These are phyloP conservation scores for Pseudozyma hubeiensis DNA, from an alignment of 1,284 basidiomycete species.

Conservation along the genomic window DNA sequence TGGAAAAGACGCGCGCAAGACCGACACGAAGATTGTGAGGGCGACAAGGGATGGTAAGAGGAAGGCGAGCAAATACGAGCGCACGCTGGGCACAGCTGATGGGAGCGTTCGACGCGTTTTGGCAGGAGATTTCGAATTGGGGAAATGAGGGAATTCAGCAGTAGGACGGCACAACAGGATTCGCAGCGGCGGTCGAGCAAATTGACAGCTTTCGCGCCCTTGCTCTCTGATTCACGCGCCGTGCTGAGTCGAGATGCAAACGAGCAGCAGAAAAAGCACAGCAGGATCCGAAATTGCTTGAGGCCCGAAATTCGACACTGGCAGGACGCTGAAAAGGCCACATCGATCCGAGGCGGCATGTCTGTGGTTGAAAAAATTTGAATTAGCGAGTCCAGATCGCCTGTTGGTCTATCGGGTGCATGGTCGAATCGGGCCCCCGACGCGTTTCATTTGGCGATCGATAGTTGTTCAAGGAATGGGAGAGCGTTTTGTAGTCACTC, in stretches of 20 bases:
- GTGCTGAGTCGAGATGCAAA: conserved; percentile 1
- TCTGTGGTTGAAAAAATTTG: too few species aligned
- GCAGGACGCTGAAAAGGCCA: too few species aligned
- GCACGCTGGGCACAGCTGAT: conserved; percentile 30
- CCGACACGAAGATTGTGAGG: conserved; percentile 15
- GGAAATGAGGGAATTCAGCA: conserved; percentile 17
- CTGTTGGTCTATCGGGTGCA: too few species aligned
- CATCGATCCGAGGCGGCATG: too few species aligned
- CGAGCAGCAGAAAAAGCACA: conserved; percentile 11
- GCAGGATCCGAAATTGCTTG: conserved; percentile 28
- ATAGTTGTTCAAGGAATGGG: too few species aligned
- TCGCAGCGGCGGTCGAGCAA: background rate
- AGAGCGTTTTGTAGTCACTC: too few species aligned
- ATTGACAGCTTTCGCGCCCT: background rate
- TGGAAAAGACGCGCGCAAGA: conserved; percentile 45
- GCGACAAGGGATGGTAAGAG: conserved; percentile 27
- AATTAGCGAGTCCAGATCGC: too few species aligned
- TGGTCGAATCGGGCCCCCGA: too few species aligned
- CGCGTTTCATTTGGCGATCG: too few species aligned
- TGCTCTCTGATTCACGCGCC: conserved; percentile 6
- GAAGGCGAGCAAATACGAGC: conserved; percentile 29
- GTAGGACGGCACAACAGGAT: background rate
- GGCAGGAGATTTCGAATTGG: conserved; percentile 47
- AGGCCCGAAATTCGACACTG: too few species aligned
- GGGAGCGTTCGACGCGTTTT: conserved; percentile 45